Evolutionary conservation across 108 stramenopile genomes (phyloP).

Genomic region (Chaetoceros muelleri): DNA sequence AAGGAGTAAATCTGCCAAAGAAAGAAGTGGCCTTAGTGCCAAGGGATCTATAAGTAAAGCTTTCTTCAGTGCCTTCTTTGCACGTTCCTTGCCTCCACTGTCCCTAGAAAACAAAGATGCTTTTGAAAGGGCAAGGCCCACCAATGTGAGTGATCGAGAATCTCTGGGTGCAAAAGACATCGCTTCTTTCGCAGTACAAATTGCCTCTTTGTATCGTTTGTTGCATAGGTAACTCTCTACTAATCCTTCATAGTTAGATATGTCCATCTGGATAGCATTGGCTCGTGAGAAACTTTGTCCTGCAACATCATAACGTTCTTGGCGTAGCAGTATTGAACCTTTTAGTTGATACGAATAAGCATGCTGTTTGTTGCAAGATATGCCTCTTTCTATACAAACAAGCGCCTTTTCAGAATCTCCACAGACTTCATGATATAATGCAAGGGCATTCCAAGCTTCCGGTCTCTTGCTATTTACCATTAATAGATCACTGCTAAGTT

Average conservation of each 20-base stretch:
- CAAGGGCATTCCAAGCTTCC: conserved; percentile 65
- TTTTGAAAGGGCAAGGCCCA: conserved; percentile 66
- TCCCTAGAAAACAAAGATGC: conserved; percentile 16
- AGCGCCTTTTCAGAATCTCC: conserved; percentile 61
- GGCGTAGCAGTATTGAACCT: conserved; percentile 58
- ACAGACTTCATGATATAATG: conserved; percentile 58
- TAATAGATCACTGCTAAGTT: conserved; percentile 47
- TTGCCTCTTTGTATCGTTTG: conserved; percentile 65
- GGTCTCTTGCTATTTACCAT: conserved; percentile 65
- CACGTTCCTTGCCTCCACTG: conserved; percentile 14
- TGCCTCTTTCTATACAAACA: conserved; percentile 72
- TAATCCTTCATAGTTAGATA: conserved; percentile 67
- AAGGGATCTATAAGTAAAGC: conserved; percentile 57
- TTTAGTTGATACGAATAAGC: conserved; percentile 60
- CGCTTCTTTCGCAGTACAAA: conserved; percentile 72
- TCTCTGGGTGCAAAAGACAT: conserved; percentile 61
- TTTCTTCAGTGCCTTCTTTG: conserved; percentile 66
- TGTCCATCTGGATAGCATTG: conserved; percentile 56
- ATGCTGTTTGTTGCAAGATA: conserved; percentile 60
- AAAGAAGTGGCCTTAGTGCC: conserved; percentile 56
- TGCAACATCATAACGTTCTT: conserved; percentile 67
- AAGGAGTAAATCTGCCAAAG: conserved; percentile 52
- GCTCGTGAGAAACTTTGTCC: conserved; percentile 65
- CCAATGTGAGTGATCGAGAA: conserved; percentile 65
- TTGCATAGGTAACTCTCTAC: conserved; percentile 68